Conservation (phyloP, 2,329 filamentous ascomycete species). For the Rhinocladiella mackenziei region DNA sequence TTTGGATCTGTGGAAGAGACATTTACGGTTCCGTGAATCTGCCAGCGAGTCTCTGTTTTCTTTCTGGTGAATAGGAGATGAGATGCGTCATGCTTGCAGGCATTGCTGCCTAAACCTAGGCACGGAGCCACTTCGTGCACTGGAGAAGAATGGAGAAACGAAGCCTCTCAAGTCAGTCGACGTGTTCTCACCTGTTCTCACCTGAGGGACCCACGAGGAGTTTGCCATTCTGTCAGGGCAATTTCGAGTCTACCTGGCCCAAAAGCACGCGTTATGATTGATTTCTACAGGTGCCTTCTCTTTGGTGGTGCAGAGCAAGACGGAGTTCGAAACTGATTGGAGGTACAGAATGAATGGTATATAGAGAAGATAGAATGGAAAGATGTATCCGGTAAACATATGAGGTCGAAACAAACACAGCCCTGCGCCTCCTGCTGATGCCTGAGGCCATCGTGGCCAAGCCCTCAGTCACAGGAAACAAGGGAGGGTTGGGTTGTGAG, state of each 20-base stretch:
- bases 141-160: slow-evolving; percentile 13
- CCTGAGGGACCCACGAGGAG: background rate
- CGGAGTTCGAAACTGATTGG: no score
- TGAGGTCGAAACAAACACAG: slow-evolving; percentile 2
- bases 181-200: slow-evolving; percentile 19
- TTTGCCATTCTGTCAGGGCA: no score
- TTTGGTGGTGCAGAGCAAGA: no score
- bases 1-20: slow-evolving; percentile 2
- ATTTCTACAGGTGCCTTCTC: no score
- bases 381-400: background rate
- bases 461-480: slow-evolving; percentile 3
- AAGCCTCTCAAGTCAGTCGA: slow-evolving; percentile 18
- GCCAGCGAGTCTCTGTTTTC: background rate
- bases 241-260: no score
- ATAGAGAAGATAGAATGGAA: slow-evolving; percentile 4
- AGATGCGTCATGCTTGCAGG: slow-evolving; percentile 22
- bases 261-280: no score
- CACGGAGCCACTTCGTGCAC: slow-evolving; percentile 2
- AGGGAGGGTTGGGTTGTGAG: background rate
- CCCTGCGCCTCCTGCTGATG: slow-evolving; percentile 20
- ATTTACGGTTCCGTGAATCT: slow-evolving; percentile 1
- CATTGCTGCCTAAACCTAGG: slow-evolving; percentile 22
- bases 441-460: slow-evolving; percentile 19
- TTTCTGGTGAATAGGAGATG: slow-evolving; percentile 4
- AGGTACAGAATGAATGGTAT: no score